Conservation (phyloP, 2,329 filamentous ascomycete species). For the Xylaria sp. region DNA sequence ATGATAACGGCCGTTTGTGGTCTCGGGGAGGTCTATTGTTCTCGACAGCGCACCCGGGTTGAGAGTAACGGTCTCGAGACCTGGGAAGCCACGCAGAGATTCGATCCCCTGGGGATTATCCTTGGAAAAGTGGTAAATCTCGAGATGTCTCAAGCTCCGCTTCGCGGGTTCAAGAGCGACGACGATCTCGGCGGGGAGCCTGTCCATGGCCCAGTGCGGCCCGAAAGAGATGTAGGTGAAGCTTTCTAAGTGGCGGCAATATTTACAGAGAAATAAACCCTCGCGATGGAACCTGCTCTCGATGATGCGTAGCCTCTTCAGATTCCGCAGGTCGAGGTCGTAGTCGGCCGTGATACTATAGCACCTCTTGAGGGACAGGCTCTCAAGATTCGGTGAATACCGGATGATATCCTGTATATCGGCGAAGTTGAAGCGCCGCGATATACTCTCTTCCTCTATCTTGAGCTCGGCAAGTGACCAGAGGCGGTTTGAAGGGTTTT, state of each 20-base stretch:
- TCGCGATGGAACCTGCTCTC: constrained; percentile 40
- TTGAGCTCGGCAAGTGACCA: constrained; percentile 36
- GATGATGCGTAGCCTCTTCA: constrained; percentile 36
- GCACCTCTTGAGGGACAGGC: constrained; percentile 37
- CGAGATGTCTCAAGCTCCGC: constrained; percentile 33
- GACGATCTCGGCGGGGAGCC: constrained; percentile 38
- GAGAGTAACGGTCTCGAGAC: constrained; percentile 35
- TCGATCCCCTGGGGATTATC: constrained; percentile 37
- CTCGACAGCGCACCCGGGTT: constrained; percentile 35
- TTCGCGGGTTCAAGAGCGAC: constrained; percentile 36
- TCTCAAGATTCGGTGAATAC: constrained; percentile 37
- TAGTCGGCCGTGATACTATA: constrained; percentile 40
- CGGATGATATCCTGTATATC: constrained; percentile 40
- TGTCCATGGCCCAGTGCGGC: constrained; percentile 39
- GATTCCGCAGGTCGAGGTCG: constrained; percentile 35
- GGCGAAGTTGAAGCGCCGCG: constrained; percentile 40
- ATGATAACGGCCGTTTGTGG: background rate
- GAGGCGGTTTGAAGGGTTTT: constrained; percentile 36
- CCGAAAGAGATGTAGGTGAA: constrained; percentile 41
- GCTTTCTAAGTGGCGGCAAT: constrained; percentile 37
- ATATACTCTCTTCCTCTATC: constrained; percentile 39
- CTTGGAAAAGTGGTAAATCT: constrained; percentile 38
- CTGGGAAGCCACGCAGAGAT: constrained; percentile 36
- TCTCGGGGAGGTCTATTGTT: background rate
- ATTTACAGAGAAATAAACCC: constrained; percentile 38